Conservation (phyloP, 345 rosid species). For the Hibiscus syriacus region DNA sequence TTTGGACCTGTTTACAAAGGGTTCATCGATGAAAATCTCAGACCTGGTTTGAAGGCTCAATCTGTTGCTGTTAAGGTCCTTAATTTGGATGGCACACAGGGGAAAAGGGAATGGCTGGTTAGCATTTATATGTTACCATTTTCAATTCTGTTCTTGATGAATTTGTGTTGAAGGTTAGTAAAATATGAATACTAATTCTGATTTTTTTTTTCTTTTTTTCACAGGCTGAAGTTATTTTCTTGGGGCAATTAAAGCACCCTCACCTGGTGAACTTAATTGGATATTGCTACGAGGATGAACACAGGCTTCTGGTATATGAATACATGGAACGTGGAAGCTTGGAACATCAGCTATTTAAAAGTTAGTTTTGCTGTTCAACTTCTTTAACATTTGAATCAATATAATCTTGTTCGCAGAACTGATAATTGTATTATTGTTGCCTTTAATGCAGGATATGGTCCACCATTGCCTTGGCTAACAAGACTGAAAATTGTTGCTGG, state of each 20-base stretch:
- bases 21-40: constrained; percentile 34
- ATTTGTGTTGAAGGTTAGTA: neutral
- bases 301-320: constrained; percentile 62
- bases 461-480: constrained; percentile 59
- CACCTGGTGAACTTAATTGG: constrained; percentile 65
- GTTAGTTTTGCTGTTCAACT: constrained; percentile 17
- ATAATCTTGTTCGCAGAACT: neutral
- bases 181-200: neutral
- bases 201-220: constrained; percentile 2
- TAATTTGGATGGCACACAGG: constrained; percentile 53
- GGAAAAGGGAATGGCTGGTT: constrained; percentile 72
- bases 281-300: constrained; percentile 56
- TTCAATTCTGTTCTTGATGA: neutral
- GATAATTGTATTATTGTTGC: neutral
- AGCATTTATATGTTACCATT: neutral
- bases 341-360: constrained; percentile 39
- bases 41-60: constrained; percentile 46
- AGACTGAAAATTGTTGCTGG: constrained; percentile 56
- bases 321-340: constrained; percentile 51
- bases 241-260: constrained; percentile 63
- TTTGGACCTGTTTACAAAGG: constrained; percentile 62
- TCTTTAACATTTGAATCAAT: neutral
- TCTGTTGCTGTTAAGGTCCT: constrained; percentile 53
- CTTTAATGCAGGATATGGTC: constrained; percentile 30
- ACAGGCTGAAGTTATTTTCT: constrained; percentile 64